Conservation (phyloP, 768 basidiomycete species). For the Cantharellus cinnabarinus region DNA sequence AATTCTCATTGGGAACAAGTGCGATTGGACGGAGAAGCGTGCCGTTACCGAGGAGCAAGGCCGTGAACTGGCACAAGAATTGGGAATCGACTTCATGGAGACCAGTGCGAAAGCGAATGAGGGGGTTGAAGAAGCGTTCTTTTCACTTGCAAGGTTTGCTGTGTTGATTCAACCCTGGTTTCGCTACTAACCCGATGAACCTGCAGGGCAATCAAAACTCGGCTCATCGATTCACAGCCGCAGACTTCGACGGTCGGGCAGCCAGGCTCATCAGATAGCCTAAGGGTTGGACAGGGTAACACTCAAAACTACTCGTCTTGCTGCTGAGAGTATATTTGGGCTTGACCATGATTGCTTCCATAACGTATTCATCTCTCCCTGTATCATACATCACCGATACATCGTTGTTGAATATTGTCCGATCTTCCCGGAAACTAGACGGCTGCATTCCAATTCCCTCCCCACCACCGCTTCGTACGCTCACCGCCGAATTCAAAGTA, state of each 20-base stretch:
- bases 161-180: not conserved
- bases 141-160: conserved; percentile 76
- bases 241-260: conserved; percentile 16
- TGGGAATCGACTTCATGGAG: conserved; percentile 94
- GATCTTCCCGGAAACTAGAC: conserved; percentile 1
- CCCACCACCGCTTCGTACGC: conserved; percentile 75
- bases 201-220: conserved; percentile 84
- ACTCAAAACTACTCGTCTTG: not conserved
- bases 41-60: conserved; percentile 85
- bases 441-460: conserved; percentile 63
- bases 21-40: conserved; percentile 93
- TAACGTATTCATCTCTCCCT: not conserved
- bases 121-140: conserved; percentile 97
- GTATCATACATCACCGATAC: not conserved
- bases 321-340: not conserved
- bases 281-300: not conserved
- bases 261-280: not conserved
- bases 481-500: conserved; percentile 86
- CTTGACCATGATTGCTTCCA: not conserved
- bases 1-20: conserved; percentile 97
- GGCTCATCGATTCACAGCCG: conserved; percentile 84
- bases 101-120: conserved; percentile 95
- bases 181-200: not conserved
- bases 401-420: not conserved
- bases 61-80: conserved; percentile 73